A percentile compares a stretch with the other conserved stretches of the same genome.
Evolutionary conservation across 208 protist species (phyloP).

Genomic region (Porcisia deanei): DNA sequence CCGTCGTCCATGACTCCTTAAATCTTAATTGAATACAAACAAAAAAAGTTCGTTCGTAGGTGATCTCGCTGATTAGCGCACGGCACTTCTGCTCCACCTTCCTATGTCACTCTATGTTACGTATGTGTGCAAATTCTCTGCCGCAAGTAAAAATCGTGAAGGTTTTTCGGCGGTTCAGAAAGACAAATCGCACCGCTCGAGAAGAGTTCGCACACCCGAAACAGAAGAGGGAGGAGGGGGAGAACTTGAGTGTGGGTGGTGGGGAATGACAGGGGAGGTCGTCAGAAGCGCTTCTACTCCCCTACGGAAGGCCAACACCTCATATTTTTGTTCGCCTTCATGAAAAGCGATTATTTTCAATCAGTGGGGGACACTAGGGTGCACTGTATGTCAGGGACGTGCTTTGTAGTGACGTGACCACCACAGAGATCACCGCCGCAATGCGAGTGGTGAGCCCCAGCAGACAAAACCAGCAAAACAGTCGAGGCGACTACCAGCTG

Average conservation of each 20-base stretch:
- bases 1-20: constrained; percentile 66
- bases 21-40: neutral
- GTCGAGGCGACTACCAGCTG: too few relatives aligned
- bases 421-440: neutral
- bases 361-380: neutral
- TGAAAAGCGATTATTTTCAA: neutral
- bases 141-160: neutral
- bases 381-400: neutral
- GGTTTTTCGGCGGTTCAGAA: neutral
- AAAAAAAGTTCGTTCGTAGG: too few relatives aligned
- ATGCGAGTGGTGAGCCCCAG: neutral
- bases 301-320: neutral
- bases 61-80: neutral
- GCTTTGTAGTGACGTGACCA: too few relatives aligned
- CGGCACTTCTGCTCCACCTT: neutral
- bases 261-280: neutral
- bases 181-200: neutral
- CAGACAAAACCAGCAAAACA: neutral
- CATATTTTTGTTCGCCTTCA: neutral
- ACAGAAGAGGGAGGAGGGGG: constrained; percentile 1
- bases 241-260: neutral
- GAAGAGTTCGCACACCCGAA: neutral
- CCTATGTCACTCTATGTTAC: neutral
- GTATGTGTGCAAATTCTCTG: neutral
- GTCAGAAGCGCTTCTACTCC: neutral